Evolutionary conservation across 2,329 filamentous ascomycete species (phyloP), one percentile per base, ranked within the genome.

Genomic region (Monilinia fructicola): DNA sequence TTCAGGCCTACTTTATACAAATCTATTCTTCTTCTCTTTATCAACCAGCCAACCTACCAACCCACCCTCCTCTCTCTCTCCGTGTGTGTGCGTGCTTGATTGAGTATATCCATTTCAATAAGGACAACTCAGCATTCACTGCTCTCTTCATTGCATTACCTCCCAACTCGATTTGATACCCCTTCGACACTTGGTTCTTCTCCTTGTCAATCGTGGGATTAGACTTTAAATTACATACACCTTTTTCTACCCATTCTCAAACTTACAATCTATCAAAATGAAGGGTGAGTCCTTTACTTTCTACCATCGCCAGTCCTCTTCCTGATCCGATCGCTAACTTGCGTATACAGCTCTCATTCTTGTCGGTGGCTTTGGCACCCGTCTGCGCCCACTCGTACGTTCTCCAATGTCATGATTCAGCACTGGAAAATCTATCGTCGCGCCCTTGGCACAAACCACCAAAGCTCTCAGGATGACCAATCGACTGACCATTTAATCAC

Each of bases 361-460:
- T 78, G 95, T 98, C 81, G 95, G 95, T 83, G 95, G 94, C 80
- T 99, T 97, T 81, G 94, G 94, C 83, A 99, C 94, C 80, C 93
- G 94, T 81, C 90, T 99, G 77, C 91, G 94, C 78, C 94, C 94
- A 84, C 87, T 98, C 78, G 92, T 96, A 89, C 78, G 89, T 82
- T 68, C 68, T 66, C 67, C 69, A 70, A 54, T 66, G 48, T n/a
- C 46, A 31, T 60, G 9, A 50, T 60, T 26, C 67, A 54, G 64
- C 42, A 40, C 61, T 76, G 71, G 67, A 67, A 67, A 60, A 67
- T 48, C 52, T 53, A 52, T 6, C 55, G 35, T 58, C 54, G 28
- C 26, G 42, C 21, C 38, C 46, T 48, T 56, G 66, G 64, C 69
- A 69, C 67, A 71, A 52, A 18, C 28, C 52, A 46, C 53, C 26